Evolutionary conservation across 306 rosid genomes (phyloP), one percentile per base, ranked within the genome.

Genomic region (Fragaria vesca): DNA sequence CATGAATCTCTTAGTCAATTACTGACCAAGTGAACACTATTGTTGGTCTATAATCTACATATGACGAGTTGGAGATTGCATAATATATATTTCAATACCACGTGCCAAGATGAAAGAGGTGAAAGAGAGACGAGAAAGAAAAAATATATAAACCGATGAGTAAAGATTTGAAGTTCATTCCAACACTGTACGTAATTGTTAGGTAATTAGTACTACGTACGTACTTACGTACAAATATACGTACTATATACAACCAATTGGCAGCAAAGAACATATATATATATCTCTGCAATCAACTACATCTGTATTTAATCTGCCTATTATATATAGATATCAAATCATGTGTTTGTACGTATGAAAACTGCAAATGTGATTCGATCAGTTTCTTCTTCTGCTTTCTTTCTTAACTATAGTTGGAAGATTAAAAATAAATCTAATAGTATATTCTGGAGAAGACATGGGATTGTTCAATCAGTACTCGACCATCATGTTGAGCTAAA

Each of bases 401-500:
- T 58, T 21, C 60, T 47, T 72, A 24, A 32, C 70, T 72, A 12
- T 45, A 32, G 15, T 66, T 71, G 81, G 79, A 67, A 78, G 78
- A 58, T 73, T 26, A n/a, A 42, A 70, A 58, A 48, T 17, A 65
- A 80, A 66, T 77, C 55, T 36, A 77, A 7, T 65, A 65, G 69
- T 65, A 65, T 65, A 65, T 73, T 21, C 76, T 73, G 55, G 68
- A 40, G 77, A 73, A 74, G 69, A 79, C 74, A 76, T 78, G 68
- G 66, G 24, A 51, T 20, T 75, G 30, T 55, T 21, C 68, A 12
- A 17, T 34, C 46, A 36, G 70, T 72, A 55, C 47, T 86, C 52
- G 51, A 79, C 70, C 73, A 69, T 58, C 69, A 16, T 66, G 13
- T 17, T 36, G 3, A 36, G 47, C 13, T 66, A 77, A 34, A 84